These are phyloP conservation scores for Globisporangium heterothallicum DNA, from an alignment of 352 stramenopile species.

Conservation along the genomic window DNA sequence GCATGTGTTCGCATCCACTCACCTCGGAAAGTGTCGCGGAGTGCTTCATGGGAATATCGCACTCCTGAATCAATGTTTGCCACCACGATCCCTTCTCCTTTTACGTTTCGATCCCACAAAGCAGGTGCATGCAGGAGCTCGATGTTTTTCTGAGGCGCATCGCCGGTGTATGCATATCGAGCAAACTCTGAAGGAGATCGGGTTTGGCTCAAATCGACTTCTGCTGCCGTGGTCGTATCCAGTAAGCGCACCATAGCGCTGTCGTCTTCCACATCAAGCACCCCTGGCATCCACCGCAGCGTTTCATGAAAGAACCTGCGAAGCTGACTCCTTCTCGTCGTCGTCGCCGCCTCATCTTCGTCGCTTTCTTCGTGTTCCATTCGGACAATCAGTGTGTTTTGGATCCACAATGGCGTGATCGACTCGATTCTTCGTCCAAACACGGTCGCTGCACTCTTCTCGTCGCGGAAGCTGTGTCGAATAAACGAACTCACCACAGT, in stretches of 20 bases:
- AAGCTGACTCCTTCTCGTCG: too few relatives aligned
- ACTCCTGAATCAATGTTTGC: conserved; percentile 72
- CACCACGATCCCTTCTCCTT: conserved; percentile 41
- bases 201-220: too few relatives aligned
- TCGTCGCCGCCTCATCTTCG: not conserved
- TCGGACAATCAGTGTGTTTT: conserved; percentile 50
- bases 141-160: conserved; percentile 35
- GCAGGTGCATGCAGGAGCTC: conserved; percentile 41
- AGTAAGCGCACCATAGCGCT: conserved; percentile 16
- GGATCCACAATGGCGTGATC: conserved; percentile 43
- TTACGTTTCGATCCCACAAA: conserved; percentile 33
- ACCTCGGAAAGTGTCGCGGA: conserved; percentile 43
- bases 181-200: too few relatives aligned
- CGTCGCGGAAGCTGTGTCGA: conserved; percentile 9
- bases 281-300: conserved; percentile 31
- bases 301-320: conserved; percentile 19
- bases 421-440: conserved; percentile 1
- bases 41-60: conserved; percentile 56
- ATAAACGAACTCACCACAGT: conserved; percentile 21
- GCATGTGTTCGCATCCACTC: not conserved
- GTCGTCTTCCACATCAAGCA: conserved; percentile 42
- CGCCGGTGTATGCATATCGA: conserved; percentile 3
- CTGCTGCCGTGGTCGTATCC: conserved; percentile 9
- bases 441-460: not conserved
- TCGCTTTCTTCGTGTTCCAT: conserved; percentile 6